phyloP scores from a whole-genome alignment of 371 early-diverging fungal genomes.

The Mucor piriformis region DNA sequence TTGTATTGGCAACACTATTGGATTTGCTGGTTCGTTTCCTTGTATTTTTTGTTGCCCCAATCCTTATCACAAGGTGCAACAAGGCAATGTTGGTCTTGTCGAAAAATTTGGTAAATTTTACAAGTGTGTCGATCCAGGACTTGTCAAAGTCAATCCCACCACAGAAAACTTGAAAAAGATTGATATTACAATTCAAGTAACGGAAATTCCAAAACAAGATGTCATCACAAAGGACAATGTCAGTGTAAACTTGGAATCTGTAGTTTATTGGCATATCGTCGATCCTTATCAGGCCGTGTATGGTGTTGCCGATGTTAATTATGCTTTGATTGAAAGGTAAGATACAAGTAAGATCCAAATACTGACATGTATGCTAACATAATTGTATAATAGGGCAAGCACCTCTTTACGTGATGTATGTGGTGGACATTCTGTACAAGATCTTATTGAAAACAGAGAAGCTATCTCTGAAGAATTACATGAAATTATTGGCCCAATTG shows the following conservation, averaged over 20 bases:
- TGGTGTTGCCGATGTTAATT: constrained; percentile 72
- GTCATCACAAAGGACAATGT: constrained; percentile 94
- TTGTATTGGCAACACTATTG: constrained; percentile 44
- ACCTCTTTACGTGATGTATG: constrained; percentile 75
- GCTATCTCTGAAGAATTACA: constrained; percentile 83
- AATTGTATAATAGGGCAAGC: constrained; percentile 70
- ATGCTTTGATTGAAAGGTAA: constrained; percentile 78
- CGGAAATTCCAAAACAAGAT: constrained; percentile 71
- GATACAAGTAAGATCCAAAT: background rate
- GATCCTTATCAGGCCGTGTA: constrained; percentile 84
- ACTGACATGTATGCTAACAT: no score
- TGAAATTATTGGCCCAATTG: constrained; percentile 71
- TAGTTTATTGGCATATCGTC: constrained; percentile 82
- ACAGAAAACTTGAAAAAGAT: constrained; percentile 71
- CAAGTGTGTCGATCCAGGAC: constrained; percentile 89
- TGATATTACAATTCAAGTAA: constrained; percentile 80
- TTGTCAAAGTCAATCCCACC: constrained; percentile 73
- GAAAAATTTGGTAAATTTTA: constrained; percentile 84
- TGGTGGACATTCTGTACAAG: constrained; percentile 69
- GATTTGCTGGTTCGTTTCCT: constrained; percentile 41
- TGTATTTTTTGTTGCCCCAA: constrained; percentile 60
- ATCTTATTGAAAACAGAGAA: constrained; percentile 87
- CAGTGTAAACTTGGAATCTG: constrained; percentile 78
- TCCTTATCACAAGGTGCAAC: constrained; percentile 72
- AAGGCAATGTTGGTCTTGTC: constrained; percentile 78